Conservation (phyloP, 2,329 filamentous ascomycete species). For the Plectosphaerella sp. region DNA sequence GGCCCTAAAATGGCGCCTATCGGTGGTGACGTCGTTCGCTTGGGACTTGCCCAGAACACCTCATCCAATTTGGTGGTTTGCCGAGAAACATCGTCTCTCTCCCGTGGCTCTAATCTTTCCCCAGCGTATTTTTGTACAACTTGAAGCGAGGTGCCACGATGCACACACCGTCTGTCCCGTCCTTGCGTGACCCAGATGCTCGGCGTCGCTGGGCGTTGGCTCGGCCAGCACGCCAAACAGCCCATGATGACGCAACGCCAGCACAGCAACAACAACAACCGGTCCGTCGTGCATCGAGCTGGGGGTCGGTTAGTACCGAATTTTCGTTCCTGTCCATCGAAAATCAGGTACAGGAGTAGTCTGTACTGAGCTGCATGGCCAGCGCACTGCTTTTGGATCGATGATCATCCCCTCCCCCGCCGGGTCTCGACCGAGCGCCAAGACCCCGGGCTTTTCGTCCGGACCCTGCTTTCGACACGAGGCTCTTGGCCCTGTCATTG, state of each 20-base stretch:
- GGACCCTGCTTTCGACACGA: background rate
- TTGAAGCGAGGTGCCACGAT: background rate
- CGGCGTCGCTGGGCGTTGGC: background rate
- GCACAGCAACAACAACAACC: background rate
- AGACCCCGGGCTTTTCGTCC: background rate
- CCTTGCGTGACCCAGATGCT: background rate
- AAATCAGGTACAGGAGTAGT: too few relatives aligned
- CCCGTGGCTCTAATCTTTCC: background rate
- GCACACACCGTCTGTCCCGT: background rate
- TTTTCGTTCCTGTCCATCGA: too few relatives aligned
- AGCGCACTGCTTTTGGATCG: background rate
- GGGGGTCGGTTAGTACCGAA: too few relatives aligned
- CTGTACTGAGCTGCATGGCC: background rate
- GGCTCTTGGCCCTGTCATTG: background rate
- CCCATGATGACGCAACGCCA: background rate
- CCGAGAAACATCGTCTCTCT: background rate
- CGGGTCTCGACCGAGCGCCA: background rate
- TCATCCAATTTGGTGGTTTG: too few relatives aligned
- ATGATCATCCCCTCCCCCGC: background rate
- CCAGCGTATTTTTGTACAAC: too few relatives aligned
- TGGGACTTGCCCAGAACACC: too few relatives aligned
- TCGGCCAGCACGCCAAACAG: background rate
- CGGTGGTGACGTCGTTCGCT: too few relatives aligned
- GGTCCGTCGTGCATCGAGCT: too few relatives aligned
- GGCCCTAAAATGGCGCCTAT: too few relatives aligned